Base-by-base conservation (phyloP, 2,329 filamentous ascomycete species). In the Fusarium sp. region DNA sequence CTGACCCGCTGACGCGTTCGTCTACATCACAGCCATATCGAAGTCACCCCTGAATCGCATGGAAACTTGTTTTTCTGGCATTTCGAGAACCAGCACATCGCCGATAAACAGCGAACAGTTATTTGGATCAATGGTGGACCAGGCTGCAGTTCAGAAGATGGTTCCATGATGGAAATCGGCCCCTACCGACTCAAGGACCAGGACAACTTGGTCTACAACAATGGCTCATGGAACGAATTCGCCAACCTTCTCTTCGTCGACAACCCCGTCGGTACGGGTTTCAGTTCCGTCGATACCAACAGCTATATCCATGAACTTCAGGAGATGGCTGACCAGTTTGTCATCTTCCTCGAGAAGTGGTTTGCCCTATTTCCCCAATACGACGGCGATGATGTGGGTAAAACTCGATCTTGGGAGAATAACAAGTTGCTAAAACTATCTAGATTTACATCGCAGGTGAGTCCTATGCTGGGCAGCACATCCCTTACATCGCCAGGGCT, bases 1-100 rank as follows among this genome's bases (percentile, higher is more conserved):
- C 34, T 44, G 30, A 33, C 57, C 57, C 33, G 59, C 74, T 77
- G 71, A 76, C 71, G 62, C 65, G 57, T 65, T 44, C 46, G 36
- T 46, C 28, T 42, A 10, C 23, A 50, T 34, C 58, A 8, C 77
- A 97, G 94, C 56, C 96, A 99, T 82, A 91, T 99, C 79, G 94
- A 98, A 81, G 86, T 99, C 75, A 92, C 90, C 34, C 88, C 91
- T 20, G 90, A 93, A 71, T 88, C 91, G 78, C 93, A 98, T 77
- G 95, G 93, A 72, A 97, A 98, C 80, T 82, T 99, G 18, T 99
- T 98, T 85, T 99, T 99, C 84, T 99, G 96, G 96, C 93, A 97
- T 76, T 97, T 92, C 78, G 89, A 97, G 78, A 98, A 98, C 78
- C 88, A 92, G 72, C 96, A 99, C 79, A 97, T 99, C 72, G 95